Evolutionary conservation across 208 protist genomes (phyloP), one percentile per base, ranked within the genome.

Genomic region (Trypanosomatidae sp.): DNA sequence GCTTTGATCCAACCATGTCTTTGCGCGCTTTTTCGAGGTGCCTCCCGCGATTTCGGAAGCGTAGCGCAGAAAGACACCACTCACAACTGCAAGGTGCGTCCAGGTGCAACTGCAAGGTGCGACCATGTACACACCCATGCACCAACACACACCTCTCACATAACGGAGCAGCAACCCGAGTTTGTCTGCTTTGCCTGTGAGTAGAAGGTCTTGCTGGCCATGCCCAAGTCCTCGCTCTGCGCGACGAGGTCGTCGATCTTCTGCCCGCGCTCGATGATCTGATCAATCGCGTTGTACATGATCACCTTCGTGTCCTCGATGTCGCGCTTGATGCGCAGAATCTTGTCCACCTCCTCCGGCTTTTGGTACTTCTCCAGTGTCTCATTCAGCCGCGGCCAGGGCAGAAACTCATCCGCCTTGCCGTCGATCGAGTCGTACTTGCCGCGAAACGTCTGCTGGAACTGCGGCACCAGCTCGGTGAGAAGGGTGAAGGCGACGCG

Each of bases 261-360:
- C 71, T 97, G 83, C 0, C 94, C 94, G 17, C 93, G 83, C 65
- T 91, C 88, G 59, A 98, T 87, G 59, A 98, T 91, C 59, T 95
- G 83, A 59, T 98, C 94, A 62, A 98, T 94, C 17, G 95, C 93
- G 64, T 96, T 93, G 79, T 96, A 95, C 93, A 98, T 98, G 70
- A 98, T 83, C n/a, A 91, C 73, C 66, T 97, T 94, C 2, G 92
- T 96, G 59, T 97, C 94, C 72, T 98, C 93, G 56, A 98, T 91
- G 69, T 98, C 94, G 1, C 81, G 78, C 66, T 97, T 91, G 46
- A 98, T 95, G 44, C 88, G 85, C 41, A 96, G 60, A 39, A 98
- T 92, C 76, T 97, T 95, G 73, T 97, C 92, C 41, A 91, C 91
- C 71, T 98, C 88, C 76, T 91, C 85, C 2, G 94, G 94, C 55